Evolutionary conservation across 371 early-diverging fungal genomes (phyloP), one percentile per base, ranked within the genome.

Genomic region (Rhizopus sp.): DNA sequence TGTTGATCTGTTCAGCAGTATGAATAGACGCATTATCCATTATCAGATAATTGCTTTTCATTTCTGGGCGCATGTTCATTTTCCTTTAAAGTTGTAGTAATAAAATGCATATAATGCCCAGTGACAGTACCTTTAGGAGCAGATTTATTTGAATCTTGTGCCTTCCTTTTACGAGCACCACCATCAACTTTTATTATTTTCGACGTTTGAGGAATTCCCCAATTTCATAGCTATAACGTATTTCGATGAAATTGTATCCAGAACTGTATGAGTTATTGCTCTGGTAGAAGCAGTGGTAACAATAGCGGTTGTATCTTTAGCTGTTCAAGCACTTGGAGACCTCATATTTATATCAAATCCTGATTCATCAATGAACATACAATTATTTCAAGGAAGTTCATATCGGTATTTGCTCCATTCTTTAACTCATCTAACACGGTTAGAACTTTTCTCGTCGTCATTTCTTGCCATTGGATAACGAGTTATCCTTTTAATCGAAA

Each of bases 21-120:
- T 55, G 55, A 33, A 62, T 56, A 7, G 53, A 47, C 5, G 51
- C 55, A 34, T 62, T 62, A 34, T 52, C 56, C 56, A 51, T 62
- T 16, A 56, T 45, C 16, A 60, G 51, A 51, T 62, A 46, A 47
- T 50, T 30, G 7, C 62, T 57, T 42, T 56, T 62, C 32, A 62
- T 60, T 1, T 60, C 7, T 15, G 40, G 42, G 48, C 38, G 42
- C 9, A 54, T 50, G 48, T 60, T 54, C 60, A 54, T 54, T 34
- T 47, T 60, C 31, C n/a, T 59, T 53, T 37, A 60, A 32, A 2
- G 49, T 50, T 15, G 53, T 50, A 40, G 12, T 60, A 0, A 60
- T 33, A n/a, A 60, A 53, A 7, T 54, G 53, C 30, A 60, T 0
- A 50, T 48, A 60, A 50, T 60, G 55, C 7, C 49, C 55, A 41